Evolutionary conservation across 345 rosid genomes (phyloP).

Genomic region (Orychophragmus violaceus): DNA sequence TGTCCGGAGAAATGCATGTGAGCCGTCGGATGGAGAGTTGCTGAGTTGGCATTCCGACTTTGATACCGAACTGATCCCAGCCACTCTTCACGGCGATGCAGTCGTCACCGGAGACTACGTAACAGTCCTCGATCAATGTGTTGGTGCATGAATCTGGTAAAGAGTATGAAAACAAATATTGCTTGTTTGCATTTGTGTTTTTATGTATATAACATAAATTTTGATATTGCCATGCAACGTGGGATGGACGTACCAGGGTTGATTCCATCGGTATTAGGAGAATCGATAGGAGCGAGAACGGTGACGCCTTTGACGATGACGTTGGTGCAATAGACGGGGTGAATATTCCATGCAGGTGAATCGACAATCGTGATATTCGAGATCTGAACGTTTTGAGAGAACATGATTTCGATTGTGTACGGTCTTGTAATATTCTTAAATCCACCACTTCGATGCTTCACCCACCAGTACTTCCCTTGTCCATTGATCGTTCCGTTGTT

Average conservation of each 20-base stretch:
- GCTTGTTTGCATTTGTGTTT: too few species aligned
- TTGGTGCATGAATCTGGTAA: conserved; percentile 25
- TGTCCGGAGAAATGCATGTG: conserved; percentile 28
- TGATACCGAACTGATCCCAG: conserved; percentile 32
- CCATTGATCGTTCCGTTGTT: conserved; percentile 81
- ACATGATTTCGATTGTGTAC: conserved; percentile 61
- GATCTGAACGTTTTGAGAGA: conserved; percentile 50
- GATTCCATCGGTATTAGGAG: conserved; percentile 95
- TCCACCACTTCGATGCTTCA: conserved; percentile 41
- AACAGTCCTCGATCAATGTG: conserved; percentile 31
- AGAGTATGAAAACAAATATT: not conserved
- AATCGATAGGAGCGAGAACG: conserved; percentile 67
- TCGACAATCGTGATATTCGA: conserved; percentile 57
- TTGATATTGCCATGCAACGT: not conserved
- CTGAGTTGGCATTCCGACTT: conserved; percentile 31
- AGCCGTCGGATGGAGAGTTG: conserved; percentile 25
- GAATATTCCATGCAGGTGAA: conserved; percentile 87
- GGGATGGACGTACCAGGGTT: conserved; percentile 47
- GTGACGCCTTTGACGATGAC: conserved; percentile 61
- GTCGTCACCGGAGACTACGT: conserved; percentile 30
- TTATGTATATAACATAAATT: too few species aligned
- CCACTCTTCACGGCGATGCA: conserved; percentile 30
- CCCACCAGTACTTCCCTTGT: conserved; percentile 76
- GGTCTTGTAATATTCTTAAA: conserved; percentile 58
- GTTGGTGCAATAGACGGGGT: conserved; percentile 66